phyloP scores from a whole-genome alignment of 805 yeast genomes.

The Kodamaea nitidulidarum region DNA sequence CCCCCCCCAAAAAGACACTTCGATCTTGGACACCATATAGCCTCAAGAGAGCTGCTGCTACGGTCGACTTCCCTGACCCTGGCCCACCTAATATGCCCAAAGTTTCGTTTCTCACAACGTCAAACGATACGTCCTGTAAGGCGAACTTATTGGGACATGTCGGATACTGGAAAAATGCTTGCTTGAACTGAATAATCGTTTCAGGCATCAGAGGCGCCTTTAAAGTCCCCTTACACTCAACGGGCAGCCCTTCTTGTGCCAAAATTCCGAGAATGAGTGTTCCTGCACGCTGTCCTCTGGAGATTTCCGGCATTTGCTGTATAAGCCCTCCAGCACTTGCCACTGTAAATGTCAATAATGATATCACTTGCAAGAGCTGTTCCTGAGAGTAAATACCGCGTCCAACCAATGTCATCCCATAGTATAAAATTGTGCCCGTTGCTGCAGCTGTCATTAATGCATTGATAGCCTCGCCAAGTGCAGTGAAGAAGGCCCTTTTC shows the following conservation, averaged over 20 bases:
- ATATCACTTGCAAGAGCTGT: conserved; percentile 65
- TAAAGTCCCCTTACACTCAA: conserved; percentile 35
- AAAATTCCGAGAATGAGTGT: conserved; percentile 43
- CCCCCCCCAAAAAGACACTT: conserved; percentile 41
- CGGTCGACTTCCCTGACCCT: conserved; percentile 89
- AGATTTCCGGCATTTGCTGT: conserved; percentile 69
- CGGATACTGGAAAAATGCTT: conserved; percentile 51
- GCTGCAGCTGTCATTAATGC: conserved; percentile 53
- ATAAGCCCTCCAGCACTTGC: conserved; percentile 58
- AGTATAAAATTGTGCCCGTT: conserved; percentile 72
- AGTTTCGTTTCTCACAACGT: conserved; percentile 43
- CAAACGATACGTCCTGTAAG: conserved; percentile 41
- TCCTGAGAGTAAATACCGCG: conserved; percentile 48
- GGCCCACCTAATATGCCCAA: conserved; percentile 79
- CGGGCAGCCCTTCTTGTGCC: conserved; percentile 25
- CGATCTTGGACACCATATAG: conserved; percentile 44
- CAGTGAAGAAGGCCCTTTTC: conserved; percentile 55
- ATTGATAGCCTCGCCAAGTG: conserved; percentile 61
- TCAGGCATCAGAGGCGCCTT: conserved; percentile 18
- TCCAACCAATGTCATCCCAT: conserved; percentile 72
- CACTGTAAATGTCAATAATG: conserved; percentile 70
- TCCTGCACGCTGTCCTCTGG: conserved; percentile 76
- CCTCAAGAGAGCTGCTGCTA: conserved; percentile 53
- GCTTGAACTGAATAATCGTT: conserved; percentile 35
- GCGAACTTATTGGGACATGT: conserved; percentile 21